phyloP scores from a whole-genome alignment of 2,329 filamentous ascomycete genomes.

The Sarocladium brachiariae region DNA sequence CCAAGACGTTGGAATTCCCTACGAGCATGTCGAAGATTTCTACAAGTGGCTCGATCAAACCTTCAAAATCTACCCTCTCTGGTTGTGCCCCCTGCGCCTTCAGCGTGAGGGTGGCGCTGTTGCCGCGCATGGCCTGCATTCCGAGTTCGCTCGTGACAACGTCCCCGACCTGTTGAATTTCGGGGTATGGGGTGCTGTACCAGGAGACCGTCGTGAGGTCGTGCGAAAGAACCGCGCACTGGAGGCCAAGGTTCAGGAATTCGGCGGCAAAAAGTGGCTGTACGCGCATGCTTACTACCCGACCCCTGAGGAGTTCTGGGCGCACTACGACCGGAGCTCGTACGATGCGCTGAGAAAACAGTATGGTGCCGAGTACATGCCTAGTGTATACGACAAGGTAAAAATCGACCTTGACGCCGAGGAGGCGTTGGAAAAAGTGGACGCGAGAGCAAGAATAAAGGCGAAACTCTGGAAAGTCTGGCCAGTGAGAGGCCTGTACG shows the following conservation, averaged over 20 bases:
- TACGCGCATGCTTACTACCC: conserved; percentile 63
- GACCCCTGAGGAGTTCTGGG: conserved; percentile 61
- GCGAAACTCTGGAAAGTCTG: conserved; percentile 27
- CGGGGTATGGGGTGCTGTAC: conserved; percentile 52
- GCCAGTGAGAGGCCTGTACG: conserved; percentile 39
- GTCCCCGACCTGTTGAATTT: conserved; percentile 48
- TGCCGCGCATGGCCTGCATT: conserved; percentile 39
- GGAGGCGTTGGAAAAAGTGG: conserved; percentile 20
- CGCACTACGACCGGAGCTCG: conserved; percentile 50
- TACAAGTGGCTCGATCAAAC: conserved; percentile 38
- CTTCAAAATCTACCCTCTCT: conserved; percentile 45
- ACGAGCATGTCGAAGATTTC: conserved; percentile 35
- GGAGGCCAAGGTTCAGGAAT: conserved; percentile 50
- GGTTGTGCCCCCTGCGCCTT: conserved; percentile 47
- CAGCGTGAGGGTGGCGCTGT: conserved; percentile 31
- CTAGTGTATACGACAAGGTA: conserved; percentile 63
- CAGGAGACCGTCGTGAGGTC: conserved; percentile 35
- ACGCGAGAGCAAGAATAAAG: conserved; percentile 23
- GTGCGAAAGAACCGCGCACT: conserved; percentile 51
- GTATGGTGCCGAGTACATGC: conserved; percentile 53
- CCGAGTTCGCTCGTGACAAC: conserved; percentile 32
- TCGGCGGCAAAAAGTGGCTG: conserved; percentile 62
- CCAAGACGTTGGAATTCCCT: conserved; percentile 54
- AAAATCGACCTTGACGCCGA: conserved; percentile 38
- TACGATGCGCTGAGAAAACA: conserved; percentile 52